Evolutionary conservation across 768 basidiomycete genomes (phyloP), one percentile per base, ranked within the genome.

Genomic region (Saitozyma sp.): DNA sequence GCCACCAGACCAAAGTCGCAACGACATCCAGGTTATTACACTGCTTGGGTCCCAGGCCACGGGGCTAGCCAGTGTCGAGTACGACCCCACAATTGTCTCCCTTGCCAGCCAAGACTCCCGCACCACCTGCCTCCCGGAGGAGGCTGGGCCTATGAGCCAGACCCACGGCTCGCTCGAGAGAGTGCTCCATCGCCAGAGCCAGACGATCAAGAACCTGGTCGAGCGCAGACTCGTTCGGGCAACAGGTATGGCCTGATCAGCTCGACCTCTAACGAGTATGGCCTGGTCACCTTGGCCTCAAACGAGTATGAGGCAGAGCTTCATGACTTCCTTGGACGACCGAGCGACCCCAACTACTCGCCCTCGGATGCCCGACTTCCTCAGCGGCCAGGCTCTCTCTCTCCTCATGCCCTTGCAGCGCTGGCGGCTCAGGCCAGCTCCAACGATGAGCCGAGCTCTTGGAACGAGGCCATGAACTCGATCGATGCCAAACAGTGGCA

Each of bases 281-380:
- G 46, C 14, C 46, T 48, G 46, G 14, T 48, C 14, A 14, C 14
- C 14, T 17, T 14, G 46, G 14, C 14, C 46, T 48, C 46, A 14
- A 14, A 48, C 29, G 29, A 29, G 29, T 48, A 48, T 48, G 46
- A 48, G 46, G 46, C 14, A 48, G 46, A 48, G 51, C 51, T 53
- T 13, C 14, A 53, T 37, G 51, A 53, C 20, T 53, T 53, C 51
- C 51, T 53, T 14, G 51, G 51, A 14, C 51, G 51, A 53, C 51
- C 51, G 51, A 20, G 51, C 20, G 29, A n/a, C 29, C 51, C 13
- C 14, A 20, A 53, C 29, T 53, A 14, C 20, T 37, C 16, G 13
- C 51, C 51, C 29, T 53, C 51, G 29, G 51, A 53, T 53, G 51
- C 51, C 3, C 51, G 51, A n/a, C 51, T 53, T 37, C 51, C 51